A percentile compares a stretch with the other conserved stretches of the same genome.
Evolutionary conservation across 441 rosid species (phyloP).

Genomic region (Daphne laureola): DNA sequence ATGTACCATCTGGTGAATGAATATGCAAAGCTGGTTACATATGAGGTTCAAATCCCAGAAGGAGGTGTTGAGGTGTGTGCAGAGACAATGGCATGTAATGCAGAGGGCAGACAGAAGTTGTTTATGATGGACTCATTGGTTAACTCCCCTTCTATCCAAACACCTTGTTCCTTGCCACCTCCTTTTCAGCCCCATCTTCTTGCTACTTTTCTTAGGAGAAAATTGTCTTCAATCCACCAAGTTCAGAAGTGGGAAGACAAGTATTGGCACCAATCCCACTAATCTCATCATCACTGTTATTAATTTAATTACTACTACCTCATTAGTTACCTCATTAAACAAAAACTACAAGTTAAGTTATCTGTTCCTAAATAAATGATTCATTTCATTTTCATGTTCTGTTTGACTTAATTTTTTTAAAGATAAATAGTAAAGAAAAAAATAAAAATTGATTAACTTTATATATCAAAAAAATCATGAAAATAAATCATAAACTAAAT

Average conservation of each 20-base stretch:
- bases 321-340: too few relatives aligned
- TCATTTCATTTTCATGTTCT: too few relatives aligned
- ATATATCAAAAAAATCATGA: too few relatives aligned
- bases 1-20: conserved; percentile 69
- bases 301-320: too few relatives aligned
- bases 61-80: conserved; percentile 48
- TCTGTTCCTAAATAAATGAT: too few relatives aligned
- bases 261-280: conserved; percentile 24
- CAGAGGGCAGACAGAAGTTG: conserved; percentile 29
- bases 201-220: conserved; percentile 31
- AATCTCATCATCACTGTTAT: too few relatives aligned
- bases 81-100: conserved; percentile 47
- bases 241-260: conserved; percentile 56
- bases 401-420: too few relatives aligned
- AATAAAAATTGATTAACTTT: too few relatives aligned
- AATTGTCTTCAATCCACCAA: conserved; percentile 28
- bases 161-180: conserved; percentile 52
- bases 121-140: conserved; percentile 54
- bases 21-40: conserved; percentile 58
- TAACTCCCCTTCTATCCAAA: conserved; percentile 27
- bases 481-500: too few relatives aligned
- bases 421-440: too few relatives aligned
- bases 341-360: too few relatives aligned
- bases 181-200: conserved; percentile 38
- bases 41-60: conserved; percentile 34